phyloP scores from a whole-genome alignment of 2,329 filamentous ascomycete genomes.

The Fusarium sp. region DNA sequence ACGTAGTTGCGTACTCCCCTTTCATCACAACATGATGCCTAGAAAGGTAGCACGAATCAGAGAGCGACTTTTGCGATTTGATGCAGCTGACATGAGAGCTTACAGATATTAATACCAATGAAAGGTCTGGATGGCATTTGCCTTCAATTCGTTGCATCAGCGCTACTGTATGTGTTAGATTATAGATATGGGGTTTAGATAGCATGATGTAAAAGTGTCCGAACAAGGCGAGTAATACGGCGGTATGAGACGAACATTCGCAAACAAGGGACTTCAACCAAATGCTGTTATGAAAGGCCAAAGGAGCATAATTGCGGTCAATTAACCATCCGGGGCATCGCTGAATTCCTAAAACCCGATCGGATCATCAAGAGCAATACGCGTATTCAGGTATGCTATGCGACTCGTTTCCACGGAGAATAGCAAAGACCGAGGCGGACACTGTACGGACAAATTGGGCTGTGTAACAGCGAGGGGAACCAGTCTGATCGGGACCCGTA shows the following conservation, averaged over 20 bases:
- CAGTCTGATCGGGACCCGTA: slow-evolving; percentile 23
- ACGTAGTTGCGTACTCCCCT: neutral
- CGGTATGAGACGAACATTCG: neutral
- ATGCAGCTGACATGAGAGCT: slow-evolving; percentile 6
- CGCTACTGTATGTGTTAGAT: slow-evolving; percentile 5
- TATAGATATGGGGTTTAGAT: neutral
- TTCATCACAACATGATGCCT: neutral
- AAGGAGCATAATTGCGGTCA: neutral
- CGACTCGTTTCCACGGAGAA: slow-evolving; percentile 20
- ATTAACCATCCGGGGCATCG: neutral
- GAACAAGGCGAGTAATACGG: neutral
- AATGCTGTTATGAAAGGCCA: neutral
- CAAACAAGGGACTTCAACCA: neutral
- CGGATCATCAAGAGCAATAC: slow-evolving; percentile 19
- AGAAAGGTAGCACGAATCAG: neutral
- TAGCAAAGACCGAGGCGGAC: slow-evolving; percentile 23
- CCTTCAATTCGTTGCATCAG: slow-evolving; percentile 1
- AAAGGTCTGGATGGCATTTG: neutral
- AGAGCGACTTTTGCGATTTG: neutral
- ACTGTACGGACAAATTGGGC: slow-evolving; percentile 12
- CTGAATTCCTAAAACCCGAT: neutral
- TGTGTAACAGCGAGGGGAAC: slow-evolving; percentile 7
- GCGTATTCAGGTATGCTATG: slow-evolving; percentile 17
- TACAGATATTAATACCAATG: neutral
- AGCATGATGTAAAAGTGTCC: neutral